A percentile compares a stretch with the other conserved stretches of the same genome.
Conservation (phyloP, 257 asterid genomes). For the Salvia splendens region DNA sequence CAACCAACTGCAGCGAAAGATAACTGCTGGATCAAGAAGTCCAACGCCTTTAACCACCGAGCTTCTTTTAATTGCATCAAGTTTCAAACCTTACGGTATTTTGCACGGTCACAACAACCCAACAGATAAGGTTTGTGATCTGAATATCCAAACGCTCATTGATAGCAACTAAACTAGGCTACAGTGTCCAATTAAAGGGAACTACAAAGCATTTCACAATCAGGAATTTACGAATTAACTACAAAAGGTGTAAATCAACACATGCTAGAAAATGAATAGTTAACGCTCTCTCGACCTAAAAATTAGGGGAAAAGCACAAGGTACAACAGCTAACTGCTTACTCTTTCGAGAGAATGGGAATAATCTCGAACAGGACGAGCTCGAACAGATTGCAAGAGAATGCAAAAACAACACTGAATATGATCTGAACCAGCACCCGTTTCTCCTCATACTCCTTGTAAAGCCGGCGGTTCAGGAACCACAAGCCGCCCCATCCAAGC, state of each 20-base stretch:
- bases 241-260: too few relatives aligned
- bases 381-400: conserved; percentile 93
- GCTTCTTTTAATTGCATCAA: too few relatives aligned
- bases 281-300: neutral
- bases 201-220: conserved; percentile 8
- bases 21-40: too few relatives aligned
- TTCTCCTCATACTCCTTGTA: conserved; percentile 99
- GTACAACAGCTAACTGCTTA: conserved; percentile 32
- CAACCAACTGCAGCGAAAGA: too few relatives aligned
- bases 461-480: conserved; percentile 90
- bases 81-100: too few relatives aligned
- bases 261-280: neutral
- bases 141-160: neutral
- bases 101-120: too few relatives aligned
- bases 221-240: neutral
- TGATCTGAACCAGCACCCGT: conserved; percentile 90
- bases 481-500: conserved; percentile 89
- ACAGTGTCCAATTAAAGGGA: neutral
- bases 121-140: too few relatives aligned
- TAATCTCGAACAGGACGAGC: conserved; percentile 93
- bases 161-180: neutral
- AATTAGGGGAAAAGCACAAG: conserved; percentile 1
- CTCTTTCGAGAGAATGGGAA: conserved; percentile 88
- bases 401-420: conserved; percentile 94
- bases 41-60: too few relatives aligned